phyloP scores from a whole-genome alignment of 257 asterid genomes.

The Solanum infundibuliforme region DNA sequence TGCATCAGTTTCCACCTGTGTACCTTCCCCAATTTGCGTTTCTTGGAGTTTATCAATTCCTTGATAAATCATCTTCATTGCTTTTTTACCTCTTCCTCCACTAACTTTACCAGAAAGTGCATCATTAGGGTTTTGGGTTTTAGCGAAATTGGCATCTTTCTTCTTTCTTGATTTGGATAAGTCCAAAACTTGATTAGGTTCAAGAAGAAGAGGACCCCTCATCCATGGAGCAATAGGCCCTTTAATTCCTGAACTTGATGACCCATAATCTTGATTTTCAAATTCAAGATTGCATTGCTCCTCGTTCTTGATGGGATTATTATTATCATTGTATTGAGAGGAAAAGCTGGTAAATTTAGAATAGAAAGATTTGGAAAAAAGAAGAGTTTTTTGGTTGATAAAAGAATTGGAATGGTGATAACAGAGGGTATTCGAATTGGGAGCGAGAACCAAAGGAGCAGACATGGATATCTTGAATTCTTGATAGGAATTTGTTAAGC shows the following conservation, averaged over 20 bases:
- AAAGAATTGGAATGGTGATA: slow-evolving; percentile 18
- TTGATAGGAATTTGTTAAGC: background rate
- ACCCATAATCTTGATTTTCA: slow-evolving; percentile 11
- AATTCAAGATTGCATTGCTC: slow-evolving; percentile 2
- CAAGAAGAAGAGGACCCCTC: slow-evolving; percentile 58
- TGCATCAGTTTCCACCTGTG: slow-evolving; percentile 7
- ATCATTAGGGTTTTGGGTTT: slow-evolving; percentile 21
- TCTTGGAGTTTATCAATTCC: slow-evolving; percentile 55
- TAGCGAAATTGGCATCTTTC: slow-evolving; percentile 18
- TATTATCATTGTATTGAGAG: slow-evolving; percentile 4
- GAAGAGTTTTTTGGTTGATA: slow-evolving; percentile 8
- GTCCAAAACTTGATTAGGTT: slow-evolving; percentile 45
- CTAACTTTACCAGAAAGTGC: slow-evolving; percentile 61
- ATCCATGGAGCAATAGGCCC: slow-evolving; percentile 97
- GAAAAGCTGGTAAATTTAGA: slow-evolving; percentile 4
- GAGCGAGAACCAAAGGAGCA: slow-evolving; percentile 15
- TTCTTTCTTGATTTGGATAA: slow-evolving; percentile 23
- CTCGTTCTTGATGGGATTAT: slow-evolving; percentile 1
- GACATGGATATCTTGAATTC: slow-evolving; percentile 22
- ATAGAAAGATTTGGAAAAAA: slow-evolving; percentile 8
- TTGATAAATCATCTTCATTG: slow-evolving; percentile 64
- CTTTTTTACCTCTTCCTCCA: slow-evolving; percentile 67
- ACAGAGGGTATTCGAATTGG: slow-evolving; percentile 18
- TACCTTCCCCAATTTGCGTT: slow-evolving; percentile 17
- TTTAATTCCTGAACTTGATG: slow-evolving; percentile 29